Evolutionary conservation across 2,329 filamentous ascomycete species (phyloP), one percentile per base, ranked within the genome.

Genomic region (Curvularia sp.): DNA sequence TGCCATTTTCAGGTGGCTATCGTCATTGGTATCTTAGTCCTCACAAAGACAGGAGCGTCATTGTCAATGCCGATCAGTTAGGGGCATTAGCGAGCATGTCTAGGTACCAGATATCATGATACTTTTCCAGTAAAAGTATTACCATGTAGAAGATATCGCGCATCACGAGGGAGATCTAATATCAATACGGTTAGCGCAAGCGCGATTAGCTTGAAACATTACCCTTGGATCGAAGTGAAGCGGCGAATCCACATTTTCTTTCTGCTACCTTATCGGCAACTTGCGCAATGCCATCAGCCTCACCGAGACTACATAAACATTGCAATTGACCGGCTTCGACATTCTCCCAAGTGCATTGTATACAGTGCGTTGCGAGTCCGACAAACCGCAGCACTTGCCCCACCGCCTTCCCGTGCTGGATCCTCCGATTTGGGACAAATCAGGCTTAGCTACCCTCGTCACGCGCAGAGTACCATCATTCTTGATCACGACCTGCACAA

Each of bases 131-230:
- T 36, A 43, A 13, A 27, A 43, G 21, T 43, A 25, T 8, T 27
- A 27, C 39, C 23, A n/a, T 42, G 13, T 25, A 43, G 41, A 43
- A 43, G 41, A 43, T 27, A 21, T 59, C 52, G 47, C 34, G 23
- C 18, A 5, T 32, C 34, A 30, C 32, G 27, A 28, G n/a, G 39
- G 10, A 7, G 13, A 25, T 28, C 52, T 51, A 49, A 2, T n/a
- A 42, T 27, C 19, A 13, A 46, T 32, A 10, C 15, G n/a, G 74
- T 74, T 59, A 59, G 53, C 30, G 46, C 12, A 13, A 3, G 36
- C 38, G 18, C 19, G 15, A 36, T 45, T 54, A 59, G 59, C 59
- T 53, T 55, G 49, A 61, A 61, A 59, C 59, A 25, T 47, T n/a
- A 30, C 52, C 34, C 38, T 25, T 38, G 36, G 23, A 47, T 42